A percentile compares a stretch with the other conserved stretches of the same genome.
Evolutionary conservation across 2,329 filamentous ascomycete genomes (phyloP).

Genomic region (Fusarium poae): DNA sequence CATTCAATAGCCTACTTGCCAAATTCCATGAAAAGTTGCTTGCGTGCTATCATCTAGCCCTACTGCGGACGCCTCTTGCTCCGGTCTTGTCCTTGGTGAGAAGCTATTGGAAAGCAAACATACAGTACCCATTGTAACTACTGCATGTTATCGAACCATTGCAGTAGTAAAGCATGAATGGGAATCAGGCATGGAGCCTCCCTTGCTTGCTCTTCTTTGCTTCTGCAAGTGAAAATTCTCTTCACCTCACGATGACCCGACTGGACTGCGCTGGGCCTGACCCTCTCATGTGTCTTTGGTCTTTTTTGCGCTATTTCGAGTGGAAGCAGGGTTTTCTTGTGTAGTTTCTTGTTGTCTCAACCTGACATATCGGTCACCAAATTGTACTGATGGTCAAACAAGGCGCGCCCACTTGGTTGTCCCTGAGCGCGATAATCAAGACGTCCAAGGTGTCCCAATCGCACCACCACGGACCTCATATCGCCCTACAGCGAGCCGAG

Average conservation of each 20-base stretch:
- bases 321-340: conserved; percentile 10
- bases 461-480: conserved; percentile 46
- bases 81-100: conserved; percentile 5
- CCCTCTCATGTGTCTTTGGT: conserved; percentile 9
- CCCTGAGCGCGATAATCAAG: conserved; percentile 25
- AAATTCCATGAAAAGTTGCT: conserved; percentile 18
- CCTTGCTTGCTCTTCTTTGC: conserved; percentile 38
- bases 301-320: conserved; percentile 7
- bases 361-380: conserved; percentile 31
- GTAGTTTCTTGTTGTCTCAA: conserved; percentile 19
- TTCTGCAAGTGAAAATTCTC: conserved; percentile 43
- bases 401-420: conserved; percentile 30
- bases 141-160: conserved; percentile 25
- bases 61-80: conserved; percentile 27
- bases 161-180: conserved; percentile 23
- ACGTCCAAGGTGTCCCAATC: conserved; percentile 35
- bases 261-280: conserved; percentile 7
- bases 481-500: conserved; percentile 44
- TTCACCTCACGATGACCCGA: conserved; percentile 15
- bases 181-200: conserved; percentile 1
- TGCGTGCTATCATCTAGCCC: conserved; percentile 18
- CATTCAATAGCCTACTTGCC: conserved; percentile 7
- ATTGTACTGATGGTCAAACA: conserved; percentile 34
- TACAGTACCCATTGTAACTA: conserved; percentile 16
- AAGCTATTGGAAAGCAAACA: conserved; percentile 20